Conservation (phyloP, 495 filamentous ascomycete species). For the Tuber borchii region DNA sequence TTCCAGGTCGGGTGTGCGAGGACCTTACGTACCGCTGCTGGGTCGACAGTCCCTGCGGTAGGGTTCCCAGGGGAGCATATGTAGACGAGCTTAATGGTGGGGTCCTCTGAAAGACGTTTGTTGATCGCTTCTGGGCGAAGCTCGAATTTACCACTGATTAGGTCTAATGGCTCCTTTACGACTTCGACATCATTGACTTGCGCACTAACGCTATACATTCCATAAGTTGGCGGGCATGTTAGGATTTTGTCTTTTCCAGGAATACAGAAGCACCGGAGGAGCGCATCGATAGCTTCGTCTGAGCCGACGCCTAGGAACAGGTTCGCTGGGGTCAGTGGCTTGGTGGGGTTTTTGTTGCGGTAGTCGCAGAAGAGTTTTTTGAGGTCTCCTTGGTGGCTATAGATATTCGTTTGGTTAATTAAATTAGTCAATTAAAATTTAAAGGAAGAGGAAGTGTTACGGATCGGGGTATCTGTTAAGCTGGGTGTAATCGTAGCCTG, state of each 20-base stretch:
- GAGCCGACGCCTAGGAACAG: conserved; percentile 87
- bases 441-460: conserved; percentile 45
- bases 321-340: conserved; percentile 69
- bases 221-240: conserved; percentile 92
- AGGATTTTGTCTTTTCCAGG: conserved; percentile 84
- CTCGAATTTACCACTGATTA: conserved; percentile 54
- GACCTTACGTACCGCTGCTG: conserved; percentile 64
- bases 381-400: conserved; percentile 71
- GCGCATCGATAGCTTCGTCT: conserved; percentile 91
- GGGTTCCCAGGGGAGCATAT: conserved; percentile 94
- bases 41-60: conserved; percentile 68
- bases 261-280: conserved; percentile 83
- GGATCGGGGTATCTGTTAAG: conserved; percentile 96
- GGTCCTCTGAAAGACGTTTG: conserved; percentile 55
- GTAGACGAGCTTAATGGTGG: conserved; percentile 75
- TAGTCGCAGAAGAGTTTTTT: conserved; percentile 82
- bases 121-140: conserved; percentile 65
- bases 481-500: conserved; percentile 61
- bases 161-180: conserved; percentile 73
- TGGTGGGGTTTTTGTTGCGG: conserved; percentile 69
- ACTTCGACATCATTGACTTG: conserved; percentile 85
- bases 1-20: conserved; percentile 91
- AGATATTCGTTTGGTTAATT: conserved; percentile 2
- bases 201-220: conserved; percentile 93
- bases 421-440: background rate